A percentile compares a stretch with the other conserved stretches of the same genome.
Evolutionary conservation across 2,329 filamentous ascomycete genomes (phyloP).

Genomic region (Escovopsis sp.): DNA sequence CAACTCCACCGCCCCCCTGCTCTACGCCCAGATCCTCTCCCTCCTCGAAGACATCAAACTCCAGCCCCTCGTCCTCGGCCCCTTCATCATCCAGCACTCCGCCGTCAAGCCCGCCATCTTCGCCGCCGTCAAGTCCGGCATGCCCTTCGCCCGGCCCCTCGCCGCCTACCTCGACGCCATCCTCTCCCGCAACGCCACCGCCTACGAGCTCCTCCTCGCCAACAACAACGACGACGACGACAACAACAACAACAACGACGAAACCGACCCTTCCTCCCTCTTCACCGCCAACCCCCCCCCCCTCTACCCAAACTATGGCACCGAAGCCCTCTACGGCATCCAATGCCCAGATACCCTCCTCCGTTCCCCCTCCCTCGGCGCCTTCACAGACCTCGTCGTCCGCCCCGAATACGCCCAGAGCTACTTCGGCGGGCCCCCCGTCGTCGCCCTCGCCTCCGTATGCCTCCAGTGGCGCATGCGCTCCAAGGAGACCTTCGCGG

Average conservation of each 20-base stretch:
- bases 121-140: not conserved
- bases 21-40: slow-evolving; percentile 18
- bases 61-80: not conserved
- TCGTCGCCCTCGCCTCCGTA: too few species aligned
- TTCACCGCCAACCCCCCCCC: slow-evolving; percentile 13
- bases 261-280: slow-evolving; percentile 9
- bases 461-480: slow-evolving; percentile 3
- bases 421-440: not conserved
- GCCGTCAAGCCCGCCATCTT: slow-evolving; percentile 1
- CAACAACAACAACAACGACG: too few species aligned
- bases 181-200: slow-evolving; percentile 16
- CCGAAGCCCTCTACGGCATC: slow-evolving; percentile 5
- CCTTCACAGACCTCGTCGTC: not conserved
- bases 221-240: too few species aligned
- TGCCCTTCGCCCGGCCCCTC: not conserved
- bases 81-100: too few species aligned
- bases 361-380: not conserved
- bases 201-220: slow-evolving; percentile 20
- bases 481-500: slow-evolving; percentile 20
- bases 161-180: not conserved
- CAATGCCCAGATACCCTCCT: slow-evolving; percentile 7
- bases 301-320: slow-evolving; percentile 6
- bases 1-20: slow-evolving; percentile 16
- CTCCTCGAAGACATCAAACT: not conserved
- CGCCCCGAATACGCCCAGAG: too few species aligned